Conservation (phyloP, 2,329 filamentous ascomycete genomes). For the Fonsecaea multimorphosa region DNA sequence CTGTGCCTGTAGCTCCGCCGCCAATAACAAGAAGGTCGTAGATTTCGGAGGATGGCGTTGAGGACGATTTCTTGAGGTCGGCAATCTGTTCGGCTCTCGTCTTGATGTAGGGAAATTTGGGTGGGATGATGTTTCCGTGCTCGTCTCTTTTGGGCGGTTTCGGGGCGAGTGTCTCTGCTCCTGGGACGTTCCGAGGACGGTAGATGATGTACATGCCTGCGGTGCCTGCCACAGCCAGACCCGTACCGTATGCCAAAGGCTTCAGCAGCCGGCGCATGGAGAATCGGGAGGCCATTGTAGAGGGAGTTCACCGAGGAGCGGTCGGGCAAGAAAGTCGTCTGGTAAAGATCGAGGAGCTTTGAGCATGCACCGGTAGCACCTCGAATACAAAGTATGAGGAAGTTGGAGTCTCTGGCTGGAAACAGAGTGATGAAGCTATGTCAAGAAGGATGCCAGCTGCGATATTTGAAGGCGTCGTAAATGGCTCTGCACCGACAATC, state of each 20-base stretch:
- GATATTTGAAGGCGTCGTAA: conserved; percentile 22
- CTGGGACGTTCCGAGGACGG: conserved; percentile 68
- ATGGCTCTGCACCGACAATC: conserved; percentile 7
- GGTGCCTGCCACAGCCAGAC: conserved; percentile 59
- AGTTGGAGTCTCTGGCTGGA: background rate
- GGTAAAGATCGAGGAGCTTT: background rate
- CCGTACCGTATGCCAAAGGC: conserved; percentile 65
- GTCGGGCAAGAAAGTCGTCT: background rate
- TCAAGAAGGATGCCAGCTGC: conserved; percentile 16
- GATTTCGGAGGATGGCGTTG: conserved; percentile 62
- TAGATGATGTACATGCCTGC: conserved; percentile 64
- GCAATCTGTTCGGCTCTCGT: conserved; percentile 58
- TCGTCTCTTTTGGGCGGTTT: conserved; percentile 59
- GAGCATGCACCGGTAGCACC: background rate
- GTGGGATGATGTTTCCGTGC: conserved; percentile 62
- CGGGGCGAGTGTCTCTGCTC: conserved; percentile 54
- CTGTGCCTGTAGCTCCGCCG: conserved; percentile 79
- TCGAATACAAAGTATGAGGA: background rate
- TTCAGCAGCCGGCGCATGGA: conserved; percentile 57
- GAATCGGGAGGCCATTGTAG: conserved; percentile 39
- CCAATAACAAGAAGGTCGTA: conserved; percentile 82
- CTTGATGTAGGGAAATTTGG: conserved; percentile 60
- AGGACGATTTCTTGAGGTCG: conserved; percentile 59
- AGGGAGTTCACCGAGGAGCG: conserved; percentile 6
- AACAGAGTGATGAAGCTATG: background rate